These are phyloP conservation scores for Podospora conica DNA, from an alignment of 495 filamentous ascomycete species.

Conservation along the genomic window DNA sequence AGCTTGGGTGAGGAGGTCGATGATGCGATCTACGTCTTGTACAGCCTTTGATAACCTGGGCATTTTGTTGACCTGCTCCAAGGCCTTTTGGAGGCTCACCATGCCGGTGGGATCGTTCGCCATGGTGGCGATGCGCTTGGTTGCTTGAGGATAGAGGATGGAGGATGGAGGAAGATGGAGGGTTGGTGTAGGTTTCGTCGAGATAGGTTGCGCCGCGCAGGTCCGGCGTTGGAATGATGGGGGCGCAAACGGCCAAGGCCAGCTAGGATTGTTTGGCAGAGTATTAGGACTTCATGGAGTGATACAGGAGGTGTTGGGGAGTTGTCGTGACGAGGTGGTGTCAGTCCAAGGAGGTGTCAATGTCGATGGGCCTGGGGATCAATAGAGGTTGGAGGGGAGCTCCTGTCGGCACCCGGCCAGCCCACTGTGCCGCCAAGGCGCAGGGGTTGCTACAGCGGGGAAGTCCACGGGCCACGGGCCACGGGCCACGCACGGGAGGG, in stretches of 20 bases:
- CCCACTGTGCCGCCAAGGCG: not conserved
- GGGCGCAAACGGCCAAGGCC: not conserved
- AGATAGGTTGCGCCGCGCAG: not conserved
- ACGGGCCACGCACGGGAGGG: not conserved
- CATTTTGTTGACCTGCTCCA: conserved; percentile 60
- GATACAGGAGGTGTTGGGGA: not conserved
- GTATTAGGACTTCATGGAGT: not conserved
- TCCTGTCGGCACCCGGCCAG: not conserved
- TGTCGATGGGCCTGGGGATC: not conserved
- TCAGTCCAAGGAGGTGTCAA: not conserved
- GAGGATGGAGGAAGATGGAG: not conserved
- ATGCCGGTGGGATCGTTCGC: conserved; percentile 5
- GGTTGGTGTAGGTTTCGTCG: too few species aligned
- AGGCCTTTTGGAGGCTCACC: conserved; percentile 57
- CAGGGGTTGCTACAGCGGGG: not conserved
- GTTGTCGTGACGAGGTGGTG: not conserved
- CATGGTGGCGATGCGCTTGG: not conserved
- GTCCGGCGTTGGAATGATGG: not conserved
- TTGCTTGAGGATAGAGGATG: not conserved
- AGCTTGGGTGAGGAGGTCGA: conserved; percentile 67
- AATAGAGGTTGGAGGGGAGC: not conserved
- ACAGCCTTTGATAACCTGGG: conserved; percentile 67
- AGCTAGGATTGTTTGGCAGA: not conserved
- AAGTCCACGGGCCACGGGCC: not conserved
- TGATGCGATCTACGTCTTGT: conserved; percentile 70